These are phyloP conservation scores for Penicillium sp. DNA, from an alignment of 2,329 filamentous ascomycete genomes.

Conservation along the genomic window DNA sequence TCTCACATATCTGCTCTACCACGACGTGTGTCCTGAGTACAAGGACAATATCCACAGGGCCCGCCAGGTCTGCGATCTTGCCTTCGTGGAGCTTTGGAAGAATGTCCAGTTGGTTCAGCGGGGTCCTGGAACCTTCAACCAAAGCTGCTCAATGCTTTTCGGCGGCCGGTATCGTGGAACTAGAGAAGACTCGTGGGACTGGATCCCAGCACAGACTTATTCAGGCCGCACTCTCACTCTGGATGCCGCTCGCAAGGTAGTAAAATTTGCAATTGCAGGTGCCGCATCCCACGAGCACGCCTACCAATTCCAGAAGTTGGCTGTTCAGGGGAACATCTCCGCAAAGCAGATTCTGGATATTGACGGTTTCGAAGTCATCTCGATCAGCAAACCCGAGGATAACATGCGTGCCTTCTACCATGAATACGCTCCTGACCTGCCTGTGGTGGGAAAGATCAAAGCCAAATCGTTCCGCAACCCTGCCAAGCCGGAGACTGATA, in stretches of 20 bases:
- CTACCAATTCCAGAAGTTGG: slow-evolving; percentile 41
- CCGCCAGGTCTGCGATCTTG: slow-evolving; percentile 65
- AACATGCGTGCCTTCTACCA: slow-evolving; percentile 54
- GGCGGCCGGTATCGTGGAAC: slow-evolving; percentile 53
- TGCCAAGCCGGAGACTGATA: slow-evolving; percentile 40
- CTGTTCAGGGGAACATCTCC: slow-evolving; percentile 37
- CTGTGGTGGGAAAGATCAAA: slow-evolving; percentile 55
- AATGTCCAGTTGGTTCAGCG: slow-evolving; percentile 53
- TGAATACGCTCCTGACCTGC: slow-evolving; percentile 45
- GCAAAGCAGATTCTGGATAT: slow-evolving; percentile 52
- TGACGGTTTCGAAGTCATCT: slow-evolving; percentile 62
- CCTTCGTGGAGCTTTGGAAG: slow-evolving; percentile 66
- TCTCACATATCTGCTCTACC: slow-evolving; percentile 80
- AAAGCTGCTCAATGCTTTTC: slow-evolving; percentile 70
- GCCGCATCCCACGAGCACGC: slow-evolving; percentile 46
- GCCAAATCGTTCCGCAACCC: slow-evolving; percentile 55
- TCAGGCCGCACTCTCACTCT: slow-evolving; percentile 37
- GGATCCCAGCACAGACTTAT: background rate
- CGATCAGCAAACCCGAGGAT: slow-evolving; percentile 51
- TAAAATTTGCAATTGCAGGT: slow-evolving; percentile 54
- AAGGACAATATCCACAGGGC: slow-evolving; percentile 67
- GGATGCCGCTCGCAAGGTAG: slow-evolving; percentile 52
- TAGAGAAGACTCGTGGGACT: background rate
- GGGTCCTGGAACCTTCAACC: slow-evolving; percentile 79
- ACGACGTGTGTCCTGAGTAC: slow-evolving; percentile 85